These are phyloP conservation scores for Leishmania tropica DNA, from an alignment of 208 protist species.

Conservation along the genomic window DNA sequence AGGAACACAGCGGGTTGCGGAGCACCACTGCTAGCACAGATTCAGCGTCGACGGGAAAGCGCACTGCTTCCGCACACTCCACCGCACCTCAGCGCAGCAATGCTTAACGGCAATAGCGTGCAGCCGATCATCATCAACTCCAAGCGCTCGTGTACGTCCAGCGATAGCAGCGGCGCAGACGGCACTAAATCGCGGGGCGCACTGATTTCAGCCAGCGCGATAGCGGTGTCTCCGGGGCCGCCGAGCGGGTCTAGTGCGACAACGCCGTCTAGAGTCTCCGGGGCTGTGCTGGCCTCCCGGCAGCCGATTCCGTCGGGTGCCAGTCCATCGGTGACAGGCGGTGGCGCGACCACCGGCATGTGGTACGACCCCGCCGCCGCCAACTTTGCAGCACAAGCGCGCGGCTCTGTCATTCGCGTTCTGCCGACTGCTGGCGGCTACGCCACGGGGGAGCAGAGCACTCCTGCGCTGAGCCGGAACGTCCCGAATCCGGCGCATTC, in stretches of 20 bases:
- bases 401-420: slow-evolving; percentile 16
- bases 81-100: not conserved
- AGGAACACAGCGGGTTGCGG: not conserved
- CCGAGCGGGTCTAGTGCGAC: slow-evolving; percentile 1
- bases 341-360: not conserved
- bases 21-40: not conserved
- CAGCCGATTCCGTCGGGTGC: not conserved
- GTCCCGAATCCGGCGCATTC: not conserved
- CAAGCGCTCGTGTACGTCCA: slow-evolving; percentile 11
- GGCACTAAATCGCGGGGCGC: slow-evolving; percentile 11
- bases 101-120: slow-evolving; percentile 1
- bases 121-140: slow-evolving; percentile 16
- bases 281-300: slow-evolving; percentile 3
- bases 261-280: slow-evolving; percentile 6
- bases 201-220: slow-evolving; percentile 5
- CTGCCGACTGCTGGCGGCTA: slow-evolving; percentile 8
- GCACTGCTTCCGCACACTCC: not conserved
- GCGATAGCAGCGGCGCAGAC: slow-evolving; percentile 7
- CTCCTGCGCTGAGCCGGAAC: not conserved
- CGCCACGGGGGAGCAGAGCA: not conserved
- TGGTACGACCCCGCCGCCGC: slow-evolving; percentile 27
- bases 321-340: not conserved
- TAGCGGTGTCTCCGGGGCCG: not conserved
- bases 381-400: slow-evolving; percentile 6
- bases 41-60: not conserved